These are phyloP conservation scores for Thozetella sp. DNA, from an alignment of 495 filamentous ascomycete species.

Conservation along the genomic window DNA sequence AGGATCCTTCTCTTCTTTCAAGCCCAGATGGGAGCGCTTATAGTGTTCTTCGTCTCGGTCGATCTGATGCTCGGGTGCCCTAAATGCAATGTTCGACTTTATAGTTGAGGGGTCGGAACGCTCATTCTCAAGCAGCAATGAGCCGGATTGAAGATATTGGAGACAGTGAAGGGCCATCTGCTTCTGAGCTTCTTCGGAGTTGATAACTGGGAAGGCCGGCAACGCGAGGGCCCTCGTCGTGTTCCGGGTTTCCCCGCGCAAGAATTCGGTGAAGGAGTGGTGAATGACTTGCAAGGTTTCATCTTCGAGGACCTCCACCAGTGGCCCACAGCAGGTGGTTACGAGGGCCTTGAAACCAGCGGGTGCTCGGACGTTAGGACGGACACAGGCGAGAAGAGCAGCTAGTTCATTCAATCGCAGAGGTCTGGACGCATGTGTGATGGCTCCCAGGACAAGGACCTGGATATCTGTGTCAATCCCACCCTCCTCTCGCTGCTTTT, in stretches of 20 bases:
- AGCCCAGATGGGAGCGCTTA: not conserved
- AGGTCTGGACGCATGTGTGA: conserved; percentile 47
- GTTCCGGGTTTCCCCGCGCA: conserved; percentile 24
- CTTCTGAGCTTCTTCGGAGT: conserved; percentile 11
- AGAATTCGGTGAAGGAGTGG: conserved; percentile 55
- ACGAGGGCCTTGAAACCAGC: conserved; percentile 8
- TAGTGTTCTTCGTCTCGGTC: not conserved
- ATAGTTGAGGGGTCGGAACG: too few relatives aligned
- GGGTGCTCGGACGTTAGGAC: not conserved
- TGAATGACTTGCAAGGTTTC: conserved; percentile 50
- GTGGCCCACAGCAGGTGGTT: conserved; percentile 35
- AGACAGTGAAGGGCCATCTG: conserved; percentile 14
- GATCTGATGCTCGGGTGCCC: not conserved
- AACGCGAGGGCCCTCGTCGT: not conserved
- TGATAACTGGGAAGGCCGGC: conserved; percentile 25
- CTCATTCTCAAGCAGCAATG: conserved; percentile 1
- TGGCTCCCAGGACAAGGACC: conserved; percentile 37
- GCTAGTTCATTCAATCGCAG: conserved; percentile 50
- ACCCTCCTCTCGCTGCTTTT: conserved; percentile 34
- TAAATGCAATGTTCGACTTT: too few relatives aligned
- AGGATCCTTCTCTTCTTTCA: not conserved
- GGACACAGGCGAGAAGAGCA: conserved; percentile 24
- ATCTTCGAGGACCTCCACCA: conserved; percentile 45
- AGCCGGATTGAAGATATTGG: conserved; percentile 8
- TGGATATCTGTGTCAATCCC: conserved; percentile 36